A percentile compares a stretch with the other conserved stretches of the same genome.
These are phyloP conservation scores for Apophysomyces variabilis DNA, from an alignment of 371 early-diverging fungal genomes.

Conservation along the genomic window DNA sequence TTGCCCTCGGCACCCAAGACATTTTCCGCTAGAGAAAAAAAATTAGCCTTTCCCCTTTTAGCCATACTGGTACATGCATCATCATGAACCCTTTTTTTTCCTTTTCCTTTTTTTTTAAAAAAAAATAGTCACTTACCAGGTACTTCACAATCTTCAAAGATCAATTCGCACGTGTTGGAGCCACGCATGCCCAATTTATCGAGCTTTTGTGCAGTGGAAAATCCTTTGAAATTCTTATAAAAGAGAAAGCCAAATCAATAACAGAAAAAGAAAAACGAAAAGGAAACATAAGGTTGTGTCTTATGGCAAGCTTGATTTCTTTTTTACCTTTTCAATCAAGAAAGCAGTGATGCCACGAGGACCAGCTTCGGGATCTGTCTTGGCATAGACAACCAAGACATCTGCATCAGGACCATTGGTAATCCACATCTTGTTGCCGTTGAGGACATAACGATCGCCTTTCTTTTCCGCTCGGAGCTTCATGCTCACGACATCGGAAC, in stretches of 20 bases:
- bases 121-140: constrained; percentile 57
- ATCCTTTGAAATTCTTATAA: constrained; percentile 83
- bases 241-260: no score
- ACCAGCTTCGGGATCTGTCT: constrained; percentile 82
- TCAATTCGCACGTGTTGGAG: constrained; percentile 94
- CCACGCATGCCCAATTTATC: constrained; percentile 99
- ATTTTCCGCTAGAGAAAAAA: constrained; percentile 67
- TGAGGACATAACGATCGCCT: constrained; percentile 81
- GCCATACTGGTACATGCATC: not conserved
- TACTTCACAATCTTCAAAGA: constrained; percentile 94
- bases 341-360: constrained; percentile 95
- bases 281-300: no score
- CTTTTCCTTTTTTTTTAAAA: no score
- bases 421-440: constrained; percentile 97
- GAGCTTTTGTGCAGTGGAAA: constrained; percentile 86
- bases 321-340: constrained; percentile 67
- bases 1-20: constrained; percentile 84
- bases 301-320: no score
- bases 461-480: constrained; percentile 82
- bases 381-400: constrained; percentile 93
- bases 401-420: constrained; percentile 98
- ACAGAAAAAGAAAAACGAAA: no score
- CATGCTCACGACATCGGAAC: constrained; percentile 97
- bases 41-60: not conserved
- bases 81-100: not conserved